A percentile compares a stretch with the other conserved stretches of the same genome.
These are phyloP conservation scores for Nothophytophthora sp. DNA, from an alignment of 352 stramenopile genomes.

Conservation along the genomic window DNA sequence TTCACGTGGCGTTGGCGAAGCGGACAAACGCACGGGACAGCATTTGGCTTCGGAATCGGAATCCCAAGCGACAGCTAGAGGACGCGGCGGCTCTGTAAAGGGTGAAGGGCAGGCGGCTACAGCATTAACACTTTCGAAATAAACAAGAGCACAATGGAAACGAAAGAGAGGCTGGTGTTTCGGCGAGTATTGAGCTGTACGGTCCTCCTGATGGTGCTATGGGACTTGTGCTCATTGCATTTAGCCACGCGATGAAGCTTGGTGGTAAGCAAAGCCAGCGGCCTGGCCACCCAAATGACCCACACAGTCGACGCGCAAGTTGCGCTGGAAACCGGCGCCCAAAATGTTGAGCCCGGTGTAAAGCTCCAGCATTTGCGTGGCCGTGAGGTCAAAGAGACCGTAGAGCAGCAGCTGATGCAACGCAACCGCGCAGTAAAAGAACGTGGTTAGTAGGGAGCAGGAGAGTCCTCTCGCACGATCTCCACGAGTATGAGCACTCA, in stretches of 20 bases:
- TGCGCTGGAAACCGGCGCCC: conserved; percentile 60
- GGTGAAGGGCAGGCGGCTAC: conserved; percentile 6
- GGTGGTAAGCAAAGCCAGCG: conserved; percentile 50
- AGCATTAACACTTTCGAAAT: conserved; percentile 29
- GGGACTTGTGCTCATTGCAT: conserved; percentile 6
- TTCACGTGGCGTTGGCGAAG: background rate
- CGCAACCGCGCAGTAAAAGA: background rate
- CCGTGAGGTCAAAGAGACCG: conserved; percentile 60
- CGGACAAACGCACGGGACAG: background rate
- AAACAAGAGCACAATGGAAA: conserved; percentile 20
- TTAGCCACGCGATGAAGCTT: conserved; percentile 32
- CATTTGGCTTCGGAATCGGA: background rate
- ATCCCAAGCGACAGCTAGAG: no score
- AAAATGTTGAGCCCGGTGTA: conserved; percentile 64
- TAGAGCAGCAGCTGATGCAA: conserved; percentile 72
- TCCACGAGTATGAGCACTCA: conserved; percentile 17
- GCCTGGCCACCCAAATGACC: conserved; percentile 74
- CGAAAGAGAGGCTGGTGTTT: conserved; percentile 4
- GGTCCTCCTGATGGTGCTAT: conserved; percentile 5
- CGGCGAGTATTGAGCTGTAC: conserved; percentile 2
- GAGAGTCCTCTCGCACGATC: background rate
- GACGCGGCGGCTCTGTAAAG: no score
- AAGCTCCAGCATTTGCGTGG: conserved; percentile 63
- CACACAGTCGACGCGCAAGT: conserved; percentile 68
- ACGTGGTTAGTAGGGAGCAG: conserved; percentile 7